Base-by-base conservation (phyloP, 2,329 filamentous ascomycete genomes). In the Fusarium transvaalense region DNA sequence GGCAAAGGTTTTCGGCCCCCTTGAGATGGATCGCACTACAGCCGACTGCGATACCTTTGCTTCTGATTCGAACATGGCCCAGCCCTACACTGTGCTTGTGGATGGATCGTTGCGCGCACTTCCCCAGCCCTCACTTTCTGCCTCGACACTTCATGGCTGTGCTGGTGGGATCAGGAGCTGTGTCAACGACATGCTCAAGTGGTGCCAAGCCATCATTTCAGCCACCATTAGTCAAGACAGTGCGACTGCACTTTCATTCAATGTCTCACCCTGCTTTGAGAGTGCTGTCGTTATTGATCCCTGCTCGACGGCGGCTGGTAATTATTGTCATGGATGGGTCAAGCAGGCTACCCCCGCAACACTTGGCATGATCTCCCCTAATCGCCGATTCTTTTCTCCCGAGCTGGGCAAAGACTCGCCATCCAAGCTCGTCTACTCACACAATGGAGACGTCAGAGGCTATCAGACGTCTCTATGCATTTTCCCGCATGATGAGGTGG, bases 121-220 rank as follows among this genome's bases (percentile, higher is more conserved):
- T 5, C 29, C 25, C 7, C 43, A 47, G 43, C 43, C 43, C 13
- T 27, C 7, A 14, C 17, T 47, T 7, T 47, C 27, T 12, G 43
- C 43, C n/a, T 32, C 27, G 5, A 47, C 43, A 47, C 43, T 47
- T 8, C 43, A 47, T 47, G 43, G 43, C 5, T 47, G 43, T 23
- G 43, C 43, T 9, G 43, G 43, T 32, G 43, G 43, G 17, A 47
- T 47, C 43, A 47, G 43, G 13, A 47, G 43, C 43, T 47, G 29
- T 10, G 43, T 47, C 29, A 47, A 9, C 25, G 43, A 47, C 43
- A 47, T 47, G 43, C 17, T 47, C 14, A 47, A 34, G 27, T 47
- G 43, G 43, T 47, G 43, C 29, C 43, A 47, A 31, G 43, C 29
- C 21, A 15, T 47, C 4, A 31, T 47, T n/a, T 47, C 43, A 27